Base-by-base conservation (phyloP, 2,329 filamentous ascomycete species). In the Diplodia scrobiculata region DNA sequence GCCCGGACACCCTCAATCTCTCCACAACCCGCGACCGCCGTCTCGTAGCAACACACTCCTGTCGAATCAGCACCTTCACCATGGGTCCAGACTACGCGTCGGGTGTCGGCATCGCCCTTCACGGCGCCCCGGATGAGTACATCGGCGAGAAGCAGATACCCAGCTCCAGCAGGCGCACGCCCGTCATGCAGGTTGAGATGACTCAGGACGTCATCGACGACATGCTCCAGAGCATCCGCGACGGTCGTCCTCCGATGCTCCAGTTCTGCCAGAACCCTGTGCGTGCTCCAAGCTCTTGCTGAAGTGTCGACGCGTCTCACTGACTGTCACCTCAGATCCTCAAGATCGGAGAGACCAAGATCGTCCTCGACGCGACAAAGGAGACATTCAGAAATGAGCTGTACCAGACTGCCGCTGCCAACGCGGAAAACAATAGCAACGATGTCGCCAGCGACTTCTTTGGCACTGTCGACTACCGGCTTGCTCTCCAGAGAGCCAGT, bases 301-400 rank as follows among this genome's bases (percentile, higher is more conserved):
- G 38, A 6, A 25, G 7, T n/a, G 21, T 25, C 21, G 17, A 17
- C 14, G n/a, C 45, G 13, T 48, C 11, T 29, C 27, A 72, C 75
- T 77, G 68, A 77, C 74, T 65, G 65, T 67, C 54, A 71, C 71
- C 32, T 13, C 38, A 85, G 76, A 82, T 83, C 73, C 80, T 89
- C 68, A 83, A 84, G 71, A 84, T 84, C 71, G 85, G 83, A 69
- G 82, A 82, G 73, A 85, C 85, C 73, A 82, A 82, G 36, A 81
- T 86, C 68, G 77, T 82, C 36, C 80, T 88, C 71, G 80, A 83
- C 67, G 80, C 84, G 69, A 81, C 77, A 67, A 74, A 83, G 67
- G 84, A 87, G 72, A 79, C 79, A 48, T 81, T 83, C 71, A 81
- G 82, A 67, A 83, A 84, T 69, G 86, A 88, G 76, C 76, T 89